Conservation (phyloP, 2,329 filamentous ascomycete species). For the Fusarium secorum region DNA sequence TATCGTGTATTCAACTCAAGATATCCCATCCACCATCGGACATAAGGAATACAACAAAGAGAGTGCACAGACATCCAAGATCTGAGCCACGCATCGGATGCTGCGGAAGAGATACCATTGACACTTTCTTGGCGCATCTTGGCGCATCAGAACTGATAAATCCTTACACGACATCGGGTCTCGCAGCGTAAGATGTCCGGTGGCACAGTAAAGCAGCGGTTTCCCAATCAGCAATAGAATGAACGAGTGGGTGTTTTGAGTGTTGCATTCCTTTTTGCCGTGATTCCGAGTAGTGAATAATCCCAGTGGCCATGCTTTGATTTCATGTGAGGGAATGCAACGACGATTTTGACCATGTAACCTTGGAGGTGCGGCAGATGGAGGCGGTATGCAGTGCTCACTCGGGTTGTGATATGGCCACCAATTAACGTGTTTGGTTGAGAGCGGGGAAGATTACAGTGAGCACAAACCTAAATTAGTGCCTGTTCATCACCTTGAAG, state of each 20-base stretch:
- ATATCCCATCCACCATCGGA: not conserved
- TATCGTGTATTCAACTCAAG: not conserved
- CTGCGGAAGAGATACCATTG: conserved; percentile 4
- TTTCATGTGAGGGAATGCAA: not conserved
- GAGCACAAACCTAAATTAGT: not conserved
- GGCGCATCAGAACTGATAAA: not conserved
- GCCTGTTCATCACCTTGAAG: not conserved
- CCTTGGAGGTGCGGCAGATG: not conserved
- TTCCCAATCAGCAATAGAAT: not conserved
- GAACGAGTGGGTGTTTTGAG: not conserved
- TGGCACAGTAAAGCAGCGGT: not conserved
- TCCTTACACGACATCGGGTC: not conserved
- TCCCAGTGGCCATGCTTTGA: not conserved
- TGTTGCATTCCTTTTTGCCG: not conserved
- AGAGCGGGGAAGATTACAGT: not conserved
- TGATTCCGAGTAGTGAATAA: not conserved
- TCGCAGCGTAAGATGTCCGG: not conserved
- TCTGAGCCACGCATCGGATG: not conserved
- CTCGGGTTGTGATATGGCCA: not conserved
- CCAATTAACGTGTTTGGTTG: not conserved
- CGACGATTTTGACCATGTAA: not conserved
- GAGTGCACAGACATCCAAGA: not conserved
- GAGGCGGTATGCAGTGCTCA: not conserved
- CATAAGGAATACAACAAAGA: not conserved
- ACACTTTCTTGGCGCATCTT: not conserved